Base-by-base conservation (phyloP, 2,329 filamentous ascomycete species). In the Dothistroma septosporum region DNA sequence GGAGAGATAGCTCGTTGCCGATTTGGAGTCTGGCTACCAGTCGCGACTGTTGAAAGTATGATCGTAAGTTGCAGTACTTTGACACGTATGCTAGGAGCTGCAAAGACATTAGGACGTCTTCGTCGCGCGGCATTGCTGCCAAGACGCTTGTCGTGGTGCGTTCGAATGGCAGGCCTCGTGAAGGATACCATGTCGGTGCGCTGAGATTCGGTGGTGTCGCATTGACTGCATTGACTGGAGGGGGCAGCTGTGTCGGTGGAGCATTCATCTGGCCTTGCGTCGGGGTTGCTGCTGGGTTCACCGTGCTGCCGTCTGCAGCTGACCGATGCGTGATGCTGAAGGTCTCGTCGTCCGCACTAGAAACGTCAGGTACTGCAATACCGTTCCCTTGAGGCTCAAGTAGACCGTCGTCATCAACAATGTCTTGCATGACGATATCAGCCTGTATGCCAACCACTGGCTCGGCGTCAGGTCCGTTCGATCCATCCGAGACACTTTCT, bases 31-130 rank as follows among this genome's bases (percentile, higher is more conserved):
- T 89, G 0, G 94, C 94, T 4, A 99, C 94, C 11, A 97, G 82
- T 71, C 99, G 94, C 44, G 92, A 96, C 74, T 89, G 85, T 73
- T 99, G 94, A 75, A 99, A 99, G 76, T 97, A 99, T 4, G 91
- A 88, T 19, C 94, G 87, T 32, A 99, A 84, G 69, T 96, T 95
- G 81, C 94, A 97, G 77, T 99, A 99, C 76, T 99, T 99, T 24
- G 92, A 97, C 59, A 99, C 93, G 74, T 99, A 99, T 16, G 94
- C 94, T 50, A 99, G 84, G 21, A 99, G 85, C 76, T 99, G 94
- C 41, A 99, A 83, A 6, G 94, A 97, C 93, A 99, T 97, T 65
- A 99, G 82, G 2, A 99, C 94, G 71, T 99, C 94, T 75, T 99
- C 94, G 70, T 99, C 94, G 55, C 94, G 87, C 10, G 94, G 94